Evolutionary conservation across 1,284 basidiomycete species (phyloP), one percentile per base, ranked within the genome.

Genomic region (Trichosporon asahii): DNA sequence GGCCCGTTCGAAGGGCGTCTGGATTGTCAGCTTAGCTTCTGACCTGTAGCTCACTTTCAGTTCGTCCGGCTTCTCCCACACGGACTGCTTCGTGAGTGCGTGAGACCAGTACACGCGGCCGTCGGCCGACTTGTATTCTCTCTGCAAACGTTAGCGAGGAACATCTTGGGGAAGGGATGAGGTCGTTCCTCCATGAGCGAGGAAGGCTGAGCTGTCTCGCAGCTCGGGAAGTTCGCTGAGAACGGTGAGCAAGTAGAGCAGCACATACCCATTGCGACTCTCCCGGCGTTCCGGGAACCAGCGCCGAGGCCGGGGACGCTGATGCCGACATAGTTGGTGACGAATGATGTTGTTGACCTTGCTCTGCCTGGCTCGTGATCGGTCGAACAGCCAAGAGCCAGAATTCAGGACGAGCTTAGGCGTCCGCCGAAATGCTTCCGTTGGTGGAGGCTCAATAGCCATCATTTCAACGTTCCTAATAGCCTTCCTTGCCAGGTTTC

Each of bases 1-100:
- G n/a, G 93, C 93, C 77, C 89, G 89, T 87, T 95, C 93, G 75
- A 95, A 95, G 0, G 93, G 90, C 0, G 91, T 90, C 83, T 93
- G 92, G 83, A 4, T 90, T 33, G 91, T 71, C 66, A 73, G 69
- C 46, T 18, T n/a, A 2, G 8, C n/a, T 14, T 23, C n/a, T 53
- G 11, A 4, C 4, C 46, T 18, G 18, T 23, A 68, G 6, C 74
- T 21, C 60, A 76, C 76, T 64, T 81, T 82, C 29, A 85, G 77
- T 61, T 82, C 84, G 57, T 84, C 84, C 0, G 84, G 83, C 68
- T 85, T 85, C 70, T 85, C 84, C 84, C 84, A 85, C 14, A 83
- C 80, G 7, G 83, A 84, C 67, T 82, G 80, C 72, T 84, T 84
- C 37, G 83, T 83, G 33, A 80, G 70, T 12, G 78, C 73, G 70